These are phyloP conservation scores for Ophiostoma novo-ulmi DNA, from an alignment of 2,329 filamentous ascomycete species.

Conservation along the genomic window DNA sequence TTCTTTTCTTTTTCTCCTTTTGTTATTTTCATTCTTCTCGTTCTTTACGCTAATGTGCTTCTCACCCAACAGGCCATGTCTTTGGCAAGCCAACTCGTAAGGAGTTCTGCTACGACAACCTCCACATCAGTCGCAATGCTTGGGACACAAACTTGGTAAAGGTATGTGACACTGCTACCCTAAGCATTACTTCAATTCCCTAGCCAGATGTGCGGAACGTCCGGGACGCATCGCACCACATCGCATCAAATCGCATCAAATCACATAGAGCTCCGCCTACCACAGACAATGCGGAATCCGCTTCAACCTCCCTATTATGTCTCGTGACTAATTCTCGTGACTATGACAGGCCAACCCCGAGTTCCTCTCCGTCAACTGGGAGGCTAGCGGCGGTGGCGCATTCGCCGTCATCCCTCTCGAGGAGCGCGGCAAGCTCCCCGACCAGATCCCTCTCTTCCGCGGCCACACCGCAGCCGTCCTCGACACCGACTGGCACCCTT, in stretches of 20 bases:
- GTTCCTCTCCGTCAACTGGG: slow-evolving; percentile 97
- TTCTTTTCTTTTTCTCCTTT: not conserved
- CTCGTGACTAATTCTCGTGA: slow-evolving; percentile 9
- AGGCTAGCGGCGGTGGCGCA: slow-evolving; percentile 88
- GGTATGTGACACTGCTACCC: slow-evolving; percentile 47
- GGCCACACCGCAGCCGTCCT: slow-evolving; percentile 93
- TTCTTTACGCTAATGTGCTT: slow-evolving; percentile 5
- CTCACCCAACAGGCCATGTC: slow-evolving; percentile 69
- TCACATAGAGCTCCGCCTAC: not conserved
- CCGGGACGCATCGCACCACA: not conserved
- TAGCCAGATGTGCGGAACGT: not conserved
- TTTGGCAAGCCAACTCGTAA: slow-evolving; percentile 94
- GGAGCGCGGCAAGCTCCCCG: slow-evolving; percentile 85
- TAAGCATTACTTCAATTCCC: not conserved
- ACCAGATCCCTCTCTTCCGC: slow-evolving; percentile 89
- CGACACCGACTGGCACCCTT: slow-evolving; percentile 98
- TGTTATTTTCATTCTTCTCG: not conserved
- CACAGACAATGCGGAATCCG: not conserved
- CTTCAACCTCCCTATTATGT: not conserved
- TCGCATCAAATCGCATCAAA: not conserved
- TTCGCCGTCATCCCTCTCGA: slow-evolving; percentile 91
- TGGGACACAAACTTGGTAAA: slow-evolving; percentile 99
- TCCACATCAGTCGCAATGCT: slow-evolving; percentile 94
- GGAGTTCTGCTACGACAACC: slow-evolving; percentile 97
- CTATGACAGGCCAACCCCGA: slow-evolving; percentile 78